phyloP scores from a whole-genome alignment of 805 yeast genomes.

The Candida dajiaensis region DNA sequence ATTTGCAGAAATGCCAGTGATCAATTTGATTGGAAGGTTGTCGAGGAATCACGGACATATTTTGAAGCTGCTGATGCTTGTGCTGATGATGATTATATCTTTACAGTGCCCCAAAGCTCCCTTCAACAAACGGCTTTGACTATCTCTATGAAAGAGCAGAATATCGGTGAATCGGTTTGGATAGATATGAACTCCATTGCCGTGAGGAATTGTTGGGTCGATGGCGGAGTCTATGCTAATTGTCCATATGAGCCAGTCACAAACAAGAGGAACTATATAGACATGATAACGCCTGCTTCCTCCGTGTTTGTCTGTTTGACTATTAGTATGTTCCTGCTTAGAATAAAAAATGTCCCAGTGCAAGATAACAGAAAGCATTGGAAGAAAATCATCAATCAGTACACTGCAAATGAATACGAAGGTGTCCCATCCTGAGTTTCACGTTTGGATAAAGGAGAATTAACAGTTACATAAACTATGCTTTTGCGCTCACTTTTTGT shows the following conservation, averaged over 20 bases:
- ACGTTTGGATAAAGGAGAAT: neutral
- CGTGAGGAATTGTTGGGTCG: slow-evolving; percentile 73
- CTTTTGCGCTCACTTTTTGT: too few relatives aligned
- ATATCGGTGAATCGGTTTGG: slow-evolving; percentile 49
- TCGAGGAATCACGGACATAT: slow-evolving; percentile 32
- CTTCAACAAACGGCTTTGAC: slow-evolving; percentile 33
- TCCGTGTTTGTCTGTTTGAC: slow-evolving; percentile 50
- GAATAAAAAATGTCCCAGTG: slow-evolving; percentile 58
- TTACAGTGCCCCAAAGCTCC: slow-evolving; percentile 47
- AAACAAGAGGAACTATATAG: slow-evolving; percentile 49
- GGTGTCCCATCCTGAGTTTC: slow-evolving; percentile 69
- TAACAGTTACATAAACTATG: neutral
- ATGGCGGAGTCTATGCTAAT: slow-evolving; percentile 68
- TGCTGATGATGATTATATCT: slow-evolving; percentile 27
- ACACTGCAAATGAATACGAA: slow-evolving; percentile 62
- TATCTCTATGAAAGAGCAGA: slow-evolving; percentile 13
- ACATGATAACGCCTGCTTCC: slow-evolving; percentile 62
- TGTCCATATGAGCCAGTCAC: slow-evolving; percentile 72
- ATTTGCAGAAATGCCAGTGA: slow-evolving; percentile 47
- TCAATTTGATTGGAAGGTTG: slow-evolving; percentile 40
- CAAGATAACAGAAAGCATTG: slow-evolving; percentile 64
- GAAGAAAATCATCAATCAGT: slow-evolving; percentile 49
- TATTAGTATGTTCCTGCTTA: slow-evolving; percentile 45
- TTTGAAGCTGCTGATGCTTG: slow-evolving; percentile 29
- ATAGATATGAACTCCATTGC: slow-evolving; percentile 76